Percentiles rank a stretch among this genome's conserved stretches.
Evolutionary conservation across 23 red algal species (phyloP).

Genomic region (Gracilariopsis chorda): DNA sequence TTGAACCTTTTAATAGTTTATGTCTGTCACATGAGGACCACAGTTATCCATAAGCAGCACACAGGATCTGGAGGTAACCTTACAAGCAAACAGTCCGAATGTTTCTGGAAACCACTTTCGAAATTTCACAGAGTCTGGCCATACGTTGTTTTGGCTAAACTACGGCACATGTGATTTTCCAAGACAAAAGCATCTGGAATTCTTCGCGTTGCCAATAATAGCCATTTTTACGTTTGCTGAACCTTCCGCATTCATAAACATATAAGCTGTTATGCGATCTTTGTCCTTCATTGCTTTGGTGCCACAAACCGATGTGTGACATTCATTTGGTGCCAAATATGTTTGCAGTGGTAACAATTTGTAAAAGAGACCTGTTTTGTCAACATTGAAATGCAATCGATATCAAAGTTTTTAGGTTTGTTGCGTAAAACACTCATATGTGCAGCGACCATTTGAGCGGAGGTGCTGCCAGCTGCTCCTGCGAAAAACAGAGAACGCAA

Average conservation of each 20-base stretch:
- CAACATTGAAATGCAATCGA: background rate
- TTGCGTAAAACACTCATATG: background rate
- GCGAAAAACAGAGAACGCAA: background rate
- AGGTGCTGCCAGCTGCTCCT: background rate
- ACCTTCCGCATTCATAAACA: too few relatives aligned
- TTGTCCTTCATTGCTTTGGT: background rate
- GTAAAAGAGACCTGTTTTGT: background rate
- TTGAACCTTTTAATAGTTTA: background rate
- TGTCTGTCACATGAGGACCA: background rate
- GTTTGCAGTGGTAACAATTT: background rate
- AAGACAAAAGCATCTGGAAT: too few relatives aligned
- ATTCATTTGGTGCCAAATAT: background rate
- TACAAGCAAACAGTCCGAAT: too few relatives aligned
- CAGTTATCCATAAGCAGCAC: slow-evolving; percentile 5
- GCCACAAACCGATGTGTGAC: background rate
- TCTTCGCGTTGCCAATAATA: background rate
- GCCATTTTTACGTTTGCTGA: too few relatives aligned
- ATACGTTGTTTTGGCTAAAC: too few relatives aligned
- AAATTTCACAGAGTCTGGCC: too few relatives aligned
- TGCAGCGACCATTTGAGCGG: background rate
- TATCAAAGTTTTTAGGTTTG: background rate
- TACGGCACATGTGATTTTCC: too few relatives aligned
- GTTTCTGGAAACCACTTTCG: too few relatives aligned
- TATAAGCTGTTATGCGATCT: too few relatives aligned
- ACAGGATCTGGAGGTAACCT: too few relatives aligned